Conservation (phyloP, 768 basidiomycete species). For the Suillus discolor region DNA sequence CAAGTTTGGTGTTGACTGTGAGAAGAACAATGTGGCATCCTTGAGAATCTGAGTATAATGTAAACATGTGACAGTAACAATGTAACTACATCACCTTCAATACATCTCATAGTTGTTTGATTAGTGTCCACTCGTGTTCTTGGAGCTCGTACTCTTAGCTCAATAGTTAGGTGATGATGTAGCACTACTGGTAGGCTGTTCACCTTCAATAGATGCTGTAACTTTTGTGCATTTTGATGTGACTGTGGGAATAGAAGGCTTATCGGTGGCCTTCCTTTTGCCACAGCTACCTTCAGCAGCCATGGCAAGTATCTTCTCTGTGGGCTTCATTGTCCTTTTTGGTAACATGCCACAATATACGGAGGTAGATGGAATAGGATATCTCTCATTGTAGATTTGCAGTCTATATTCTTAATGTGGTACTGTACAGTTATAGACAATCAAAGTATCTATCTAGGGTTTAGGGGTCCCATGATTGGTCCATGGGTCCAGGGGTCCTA, state of each 20-base stretch:
- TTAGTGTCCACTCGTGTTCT: too few relatives aligned
- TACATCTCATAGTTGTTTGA: too few relatives aligned
- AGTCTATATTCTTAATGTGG: background rate
- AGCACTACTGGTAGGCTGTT: background rate
- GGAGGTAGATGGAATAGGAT: background rate
- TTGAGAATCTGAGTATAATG: too few relatives aligned
- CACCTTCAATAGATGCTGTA: background rate
- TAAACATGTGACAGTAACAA: too few relatives aligned
- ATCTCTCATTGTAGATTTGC: background rate
- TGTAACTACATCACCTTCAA: too few relatives aligned
- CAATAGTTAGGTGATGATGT: background rate
- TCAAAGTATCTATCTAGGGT: background rate
- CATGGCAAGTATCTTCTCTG: background rate
- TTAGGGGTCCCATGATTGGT: background rate
- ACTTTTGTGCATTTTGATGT: background rate
- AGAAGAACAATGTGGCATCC: too few relatives aligned
- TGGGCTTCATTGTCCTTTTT: background rate
- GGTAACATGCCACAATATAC: background rate
- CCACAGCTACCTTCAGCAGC: too few relatives aligned
- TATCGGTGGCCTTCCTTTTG: too few relatives aligned
- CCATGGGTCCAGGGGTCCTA: background rate
- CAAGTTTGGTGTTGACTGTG: too few relatives aligned
- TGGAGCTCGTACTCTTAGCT: too few relatives aligned
- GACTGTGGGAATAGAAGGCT: background rate
- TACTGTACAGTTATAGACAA: conserved; percentile 4